Conservation (phyloP, 2,329 filamentous ascomycete genomes). For the Mollisiaceae sp. region DNA sequence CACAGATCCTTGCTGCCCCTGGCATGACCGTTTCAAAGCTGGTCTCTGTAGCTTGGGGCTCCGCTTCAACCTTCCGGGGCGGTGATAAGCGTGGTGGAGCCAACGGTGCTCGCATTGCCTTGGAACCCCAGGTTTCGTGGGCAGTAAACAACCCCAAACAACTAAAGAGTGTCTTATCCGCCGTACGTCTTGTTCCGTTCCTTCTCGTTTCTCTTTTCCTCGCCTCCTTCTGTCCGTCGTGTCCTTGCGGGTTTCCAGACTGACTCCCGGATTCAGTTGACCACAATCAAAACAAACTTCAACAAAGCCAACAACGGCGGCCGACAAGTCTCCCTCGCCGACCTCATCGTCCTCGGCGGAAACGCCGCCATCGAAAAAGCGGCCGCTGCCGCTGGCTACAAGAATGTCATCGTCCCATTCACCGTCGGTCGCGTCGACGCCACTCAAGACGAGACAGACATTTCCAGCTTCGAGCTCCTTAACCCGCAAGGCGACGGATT, state of each 20-base stretch:
- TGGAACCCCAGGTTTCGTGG: slow-evolving; percentile 74
- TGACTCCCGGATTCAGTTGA: slow-evolving; percentile 23
- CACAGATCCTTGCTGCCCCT: slow-evolving; percentile 63
- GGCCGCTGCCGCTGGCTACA: slow-evolving; percentile 36
- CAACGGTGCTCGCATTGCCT: slow-evolving; percentile 78
- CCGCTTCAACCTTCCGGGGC: slow-evolving; percentile 73
- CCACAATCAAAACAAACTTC: slow-evolving; percentile 53
- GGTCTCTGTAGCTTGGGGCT: slow-evolving; percentile 70
- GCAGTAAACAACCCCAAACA: slow-evolving; percentile 75
- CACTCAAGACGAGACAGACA: slow-evolving; percentile 60
- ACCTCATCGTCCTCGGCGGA: slow-evolving; percentile 63
- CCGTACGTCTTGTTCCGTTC: slow-evolving; percentile 19
- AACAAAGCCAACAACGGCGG: slow-evolving; percentile 53
- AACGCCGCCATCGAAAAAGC: slow-evolving; percentile 61
- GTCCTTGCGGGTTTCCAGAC: slow-evolving; percentile 1
- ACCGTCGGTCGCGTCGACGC: slow-evolving; percentile 62
- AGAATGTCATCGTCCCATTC: slow-evolving; percentile 55
- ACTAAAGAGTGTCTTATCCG: slow-evolving; percentile 47
- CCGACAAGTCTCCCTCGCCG: slow-evolving; percentile 64
- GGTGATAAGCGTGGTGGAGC: slow-evolving; percentile 83
- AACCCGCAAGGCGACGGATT: slow-evolving; percentile 61
- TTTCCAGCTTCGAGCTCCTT: slow-evolving; percentile 57
- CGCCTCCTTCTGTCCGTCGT: background rate
- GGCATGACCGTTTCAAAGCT: slow-evolving; percentile 65
- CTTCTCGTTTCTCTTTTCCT: background rate